These are phyloP conservation scores for Citrus glauca DNA, from an alignment of 345 rosid genomes.

Conservation along the genomic window DNA sequence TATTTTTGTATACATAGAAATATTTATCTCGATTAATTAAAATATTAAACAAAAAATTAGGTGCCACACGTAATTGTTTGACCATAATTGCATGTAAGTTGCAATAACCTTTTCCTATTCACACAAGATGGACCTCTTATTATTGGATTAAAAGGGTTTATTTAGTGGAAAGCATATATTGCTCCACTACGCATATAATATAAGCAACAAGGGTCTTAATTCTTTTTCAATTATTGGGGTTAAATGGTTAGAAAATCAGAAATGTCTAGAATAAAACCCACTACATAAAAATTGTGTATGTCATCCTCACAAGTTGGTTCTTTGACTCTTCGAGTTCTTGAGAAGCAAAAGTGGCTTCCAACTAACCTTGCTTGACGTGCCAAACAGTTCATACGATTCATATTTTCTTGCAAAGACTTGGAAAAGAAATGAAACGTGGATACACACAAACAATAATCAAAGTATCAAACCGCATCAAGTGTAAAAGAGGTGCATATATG, in stretches of 20 bases:
- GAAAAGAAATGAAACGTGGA: neutral
- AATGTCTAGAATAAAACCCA: neutral
- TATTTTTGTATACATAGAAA: no score
- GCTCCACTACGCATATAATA: neutral
- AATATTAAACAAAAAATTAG: neutral
- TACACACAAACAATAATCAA: neutral
- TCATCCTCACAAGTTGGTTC: neutral
- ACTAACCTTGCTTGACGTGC: constrained; percentile 5
- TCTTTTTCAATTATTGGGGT: neutral
- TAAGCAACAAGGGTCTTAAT: neutral
- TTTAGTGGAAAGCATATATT: neutral
- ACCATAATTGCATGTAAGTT: neutral
- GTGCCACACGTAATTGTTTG: neutral
- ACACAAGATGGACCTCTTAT: neutral
- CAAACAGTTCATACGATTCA: neutral
- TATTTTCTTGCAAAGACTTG: constrained; percentile 14
- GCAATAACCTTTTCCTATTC: neutral
- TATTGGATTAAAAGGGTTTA: neutral
- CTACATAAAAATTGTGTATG: neutral
- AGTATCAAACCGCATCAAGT: neutral
- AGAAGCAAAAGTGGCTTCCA: constrained; percentile 24
- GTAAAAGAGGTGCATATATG: no score
- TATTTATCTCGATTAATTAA: neutral
- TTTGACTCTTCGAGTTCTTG: constrained; percentile 10
- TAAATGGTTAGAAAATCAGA: neutral